Base-by-base conservation (phyloP, 1,284 basidiomycete species). In the Apiotrichum mycotoxinovorans region DNA sequence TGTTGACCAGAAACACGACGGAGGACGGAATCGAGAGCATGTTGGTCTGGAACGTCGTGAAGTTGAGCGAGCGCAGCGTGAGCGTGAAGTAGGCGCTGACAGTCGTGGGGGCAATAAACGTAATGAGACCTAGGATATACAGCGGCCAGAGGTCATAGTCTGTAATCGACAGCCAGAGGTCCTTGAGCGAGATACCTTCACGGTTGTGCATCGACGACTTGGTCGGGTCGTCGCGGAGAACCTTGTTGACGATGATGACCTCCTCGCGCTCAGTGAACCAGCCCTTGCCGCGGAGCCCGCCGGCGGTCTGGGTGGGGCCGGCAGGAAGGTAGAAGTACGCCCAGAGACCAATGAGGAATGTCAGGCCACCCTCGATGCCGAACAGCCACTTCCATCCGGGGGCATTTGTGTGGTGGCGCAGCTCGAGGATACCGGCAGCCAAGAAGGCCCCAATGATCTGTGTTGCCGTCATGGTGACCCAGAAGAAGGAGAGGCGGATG, bases 261-360 rank as follows among this genome's bases (percentile, higher is more conserved):
- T 76, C 76, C 45, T 79, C 78, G n/a, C 72, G 61, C 51, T 78
- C 79, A 2, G 65, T 74, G 62, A 79, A 78, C 70, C 71, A 79
- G 0, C 72, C 74, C 18, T 73, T 70, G 8, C 44, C 44, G 18
- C 71, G 58, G 56, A 51, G 38, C 18, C 54, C 27, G 33, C 54
- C 43, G 20, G 18, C 26, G n/a, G 54, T 56, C 37, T 56, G 47
- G 0, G 48, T 50, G 8, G 53, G 53, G 4, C 63, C 51, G 2
- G 77, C 57, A 1, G 72, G 67, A 26, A 78, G 63, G 45, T 68
- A 65, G 52, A 73, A 73, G 46, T 64, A 67, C 0, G 72, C 64
- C 38, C 59, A 64, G 18, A 73, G 38, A 18, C 74, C 73, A 15
- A 76, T 61, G 51, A 68, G 51, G 51, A 74, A 67, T 0, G 73